Base-by-base conservation (phyloP, 2,329 filamentous ascomycete genomes). In the Exophiala lecanii-corni region DNA sequence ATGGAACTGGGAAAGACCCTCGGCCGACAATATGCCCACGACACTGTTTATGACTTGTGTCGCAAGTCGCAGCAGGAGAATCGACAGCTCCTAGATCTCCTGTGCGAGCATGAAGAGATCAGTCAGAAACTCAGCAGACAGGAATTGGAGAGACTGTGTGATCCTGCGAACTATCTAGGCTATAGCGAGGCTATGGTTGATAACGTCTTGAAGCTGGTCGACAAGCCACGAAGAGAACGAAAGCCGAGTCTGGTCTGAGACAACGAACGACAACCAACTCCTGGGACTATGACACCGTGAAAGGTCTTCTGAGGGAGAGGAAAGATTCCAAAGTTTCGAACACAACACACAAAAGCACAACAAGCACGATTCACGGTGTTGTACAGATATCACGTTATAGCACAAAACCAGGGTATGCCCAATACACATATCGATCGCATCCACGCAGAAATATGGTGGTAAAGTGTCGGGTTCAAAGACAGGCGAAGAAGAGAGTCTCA, bases 1-100 rank as follows among this genome's bases (percentile, higher is more conserved):
- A 78, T 79, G 76, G 71, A 67, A 1, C 61, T 79, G 43, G 52
- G 75, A n/a, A 64, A 66, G 18, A 62, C 70, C 56, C 61, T 75
- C 28, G 75, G 75, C 9, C 63, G 76, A 15, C 72, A 75, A 45
- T 64, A 68, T n/a, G 74, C 74, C 2, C 75, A 79, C 56, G 74
- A 78, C 51, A 62, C 76, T 33, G 73, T 79, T 2, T 79, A 79
- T 38, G 68, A 71, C 47, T 71, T 74, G 5, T 79, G 75, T 53
- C 68, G 66, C 44, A 62, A 66, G 51, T 67, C 67, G 30, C 72
- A 70, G 41, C 67, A 74, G 47, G 63, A 60, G 15, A 58, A 65
- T 10, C 60, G 55, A 3, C 63, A 64, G 9, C 53, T 76, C n/a
- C 57, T 73, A n/a, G 71, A 75, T 35, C 34, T 65, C 63, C 43